Conservation (phyloP, 192 early-diverging fungal species). For the Gamsiella multidivaricata region DNA sequence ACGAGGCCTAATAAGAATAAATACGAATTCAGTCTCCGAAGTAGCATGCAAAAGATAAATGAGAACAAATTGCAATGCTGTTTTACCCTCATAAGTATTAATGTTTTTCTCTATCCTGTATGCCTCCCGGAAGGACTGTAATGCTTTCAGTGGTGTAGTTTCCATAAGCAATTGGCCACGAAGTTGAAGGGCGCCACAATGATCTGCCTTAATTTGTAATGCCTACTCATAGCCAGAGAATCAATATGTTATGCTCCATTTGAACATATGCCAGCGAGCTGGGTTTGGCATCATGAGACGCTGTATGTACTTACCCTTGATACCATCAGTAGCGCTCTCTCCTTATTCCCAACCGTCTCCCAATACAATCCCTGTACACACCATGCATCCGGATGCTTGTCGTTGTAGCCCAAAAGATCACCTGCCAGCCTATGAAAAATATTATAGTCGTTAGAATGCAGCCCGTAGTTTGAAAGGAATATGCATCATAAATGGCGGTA, state of each 20-base stretch:
- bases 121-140: constrained; percentile 22
- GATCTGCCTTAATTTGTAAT: constrained; percentile 11
- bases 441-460: too few relatives aligned
- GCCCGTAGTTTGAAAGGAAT: too few relatives aligned
- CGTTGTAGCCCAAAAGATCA: constrained; percentile 16
- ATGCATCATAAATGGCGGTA: not conserved
- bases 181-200: constrained; percentile 32
- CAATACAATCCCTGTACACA: constrained; percentile 28
- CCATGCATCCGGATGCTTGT: constrained; percentile 34
- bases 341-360: constrained; percentile 11
- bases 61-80: not conserved
- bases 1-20: constrained; percentile 10
- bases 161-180: constrained; percentile 14
- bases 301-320: constrained; percentile 4
- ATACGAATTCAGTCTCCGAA: too few relatives aligned
- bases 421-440: constrained; percentile 14
- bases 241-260: not conserved
- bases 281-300: not conserved
- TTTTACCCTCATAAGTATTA: constrained; percentile 31
- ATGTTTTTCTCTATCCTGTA: constrained; percentile 21
- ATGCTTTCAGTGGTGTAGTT: constrained; percentile 8
- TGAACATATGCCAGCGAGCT: not conserved
- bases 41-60: too few relatives aligned
- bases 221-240: constrained; percentile 7
- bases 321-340: constrained; percentile 24